These are phyloP conservation scores for Collybiopsis luxurians DNA, from an alignment of 768 basidiomycete species.

Conservation along the genomic window DNA sequence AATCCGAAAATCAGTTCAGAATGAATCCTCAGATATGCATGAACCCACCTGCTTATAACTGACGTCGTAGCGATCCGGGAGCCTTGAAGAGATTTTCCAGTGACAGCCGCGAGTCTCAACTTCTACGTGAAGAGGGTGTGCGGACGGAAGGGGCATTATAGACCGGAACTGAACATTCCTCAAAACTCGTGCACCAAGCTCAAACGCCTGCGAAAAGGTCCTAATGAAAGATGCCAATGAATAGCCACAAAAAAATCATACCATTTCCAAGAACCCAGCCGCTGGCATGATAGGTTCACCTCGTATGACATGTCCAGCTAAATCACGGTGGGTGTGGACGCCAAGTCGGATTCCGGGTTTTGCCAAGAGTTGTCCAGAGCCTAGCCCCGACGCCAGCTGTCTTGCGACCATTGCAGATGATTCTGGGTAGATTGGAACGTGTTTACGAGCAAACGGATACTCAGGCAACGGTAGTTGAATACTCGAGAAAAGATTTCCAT, in stretches of 20 bases:
- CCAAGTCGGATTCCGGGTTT: conserved; percentile 5
- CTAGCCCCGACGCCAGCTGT: background rate
- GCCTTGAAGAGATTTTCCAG: no score
- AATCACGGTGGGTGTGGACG: conserved; percentile 26
- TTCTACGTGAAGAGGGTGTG: no score
- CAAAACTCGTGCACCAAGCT: conserved; percentile 15
- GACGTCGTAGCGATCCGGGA: no score
- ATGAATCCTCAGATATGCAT: no score
- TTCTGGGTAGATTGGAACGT: conserved; percentile 17
- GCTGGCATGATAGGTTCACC: conserved; percentile 41
- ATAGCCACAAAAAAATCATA: conserved; percentile 1
- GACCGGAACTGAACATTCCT: conserved; percentile 12
- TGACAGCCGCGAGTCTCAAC: no score
- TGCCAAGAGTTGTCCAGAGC: background rate
- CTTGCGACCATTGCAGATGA: conserved; percentile 5
- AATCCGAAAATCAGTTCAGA: background rate
- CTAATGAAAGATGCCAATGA: background rate
- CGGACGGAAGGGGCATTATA: background rate
- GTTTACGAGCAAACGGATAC: conserved; percentile 30
- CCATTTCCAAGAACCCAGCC: conserved; percentile 35
- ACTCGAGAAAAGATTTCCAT: conserved; percentile 26
- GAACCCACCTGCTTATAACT: no score
- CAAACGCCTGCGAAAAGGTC: background rate
- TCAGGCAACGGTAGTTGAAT: conserved; percentile 22
- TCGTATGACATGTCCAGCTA: conserved; percentile 39